Percentiles rank a stretch among this genome's conserved stretches.
Evolutionary conservation across 306 rosid species (phyloP).

Genomic region (Benincasa hispida): DNA sequence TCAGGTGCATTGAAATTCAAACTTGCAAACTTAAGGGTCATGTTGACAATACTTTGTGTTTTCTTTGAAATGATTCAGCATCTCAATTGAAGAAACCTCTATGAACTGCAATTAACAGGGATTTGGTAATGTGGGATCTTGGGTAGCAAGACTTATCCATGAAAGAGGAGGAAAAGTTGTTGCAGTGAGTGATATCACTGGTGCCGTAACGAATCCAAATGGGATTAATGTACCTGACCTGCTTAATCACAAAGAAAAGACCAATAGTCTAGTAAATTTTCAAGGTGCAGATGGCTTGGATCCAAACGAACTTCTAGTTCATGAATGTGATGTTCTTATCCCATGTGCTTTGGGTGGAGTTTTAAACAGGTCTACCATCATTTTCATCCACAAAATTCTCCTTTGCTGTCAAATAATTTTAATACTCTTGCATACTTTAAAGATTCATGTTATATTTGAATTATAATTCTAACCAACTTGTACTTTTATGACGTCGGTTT

Average conservation of each 20-base stretch:
- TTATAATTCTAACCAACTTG: not conserved
- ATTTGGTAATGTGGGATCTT: conserved; percentile 79
- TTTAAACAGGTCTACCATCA: conserved; percentile 32
- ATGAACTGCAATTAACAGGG: conserved; percentile 31
- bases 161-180: conserved; percentile 43
- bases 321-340: conserved; percentile 46
- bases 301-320: conserved; percentile 28
- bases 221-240: conserved; percentile 29
- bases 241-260: conserved; percentile 28
- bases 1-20: conserved; percentile 23
- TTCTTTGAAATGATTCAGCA: too few relatives aligned
- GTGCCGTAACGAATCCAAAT: conserved; percentile 33
- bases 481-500: not conserved
- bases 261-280: conserved; percentile 30
- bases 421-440: not conserved
- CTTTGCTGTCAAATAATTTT: not conserved
- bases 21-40: not conserved
- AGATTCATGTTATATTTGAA: not conserved
- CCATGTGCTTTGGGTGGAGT: conserved; percentile 60
- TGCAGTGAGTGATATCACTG: conserved; percentile 48
- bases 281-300: conserved; percentile 31
- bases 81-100: not conserved
- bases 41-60: not conserved
- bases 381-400: not conserved
- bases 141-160: conserved; percentile 40